Evolutionary conservation across 148 eudicot species (phyloP), one percentile per base, ranked within the genome.

Genomic region (Cornus florida): DNA sequence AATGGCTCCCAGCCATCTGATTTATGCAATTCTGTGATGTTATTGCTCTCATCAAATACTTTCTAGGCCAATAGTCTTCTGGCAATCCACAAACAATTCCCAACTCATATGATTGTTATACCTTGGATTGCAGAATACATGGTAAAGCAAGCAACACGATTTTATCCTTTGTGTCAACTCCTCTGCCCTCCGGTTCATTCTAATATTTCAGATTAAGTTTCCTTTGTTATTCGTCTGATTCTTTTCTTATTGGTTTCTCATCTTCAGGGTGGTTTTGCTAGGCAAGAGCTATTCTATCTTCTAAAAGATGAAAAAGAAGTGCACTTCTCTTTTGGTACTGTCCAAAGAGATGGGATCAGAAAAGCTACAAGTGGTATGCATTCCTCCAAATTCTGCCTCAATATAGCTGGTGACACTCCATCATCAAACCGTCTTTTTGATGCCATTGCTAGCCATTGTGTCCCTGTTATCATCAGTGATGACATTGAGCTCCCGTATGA

Each of bases 321-420:
- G 60, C 98, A 96, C 82, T 96, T 96, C 75, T 71, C 93, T 24
- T 93, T 93, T 46, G 99, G 99, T 66, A 93, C 89, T 75, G 81
- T 91, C 79, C 91, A 88, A 70, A 90, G 83, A 69, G 91, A 86
- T 41, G 99, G 99, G 14, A 79, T 93, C 66, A 86, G 38, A 12
- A 86, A 84, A 59, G 96, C 99, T 5, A 84, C 90, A 67, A 67
- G 83, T 39, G 99, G 99, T 24, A 96, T 96, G 99, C 98, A 85
- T 70, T 74, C 93, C 69, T 93, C 99, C 39, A 96, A 93, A 80
- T 96, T 91, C 78, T 96, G 99, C 86, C 97, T 96, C 84, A 92
- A 93, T 86, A 92, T 96, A 85, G 99, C 99, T 0, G 99, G 99
- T 6, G 99, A 93, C 82, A 96, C 99, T 31, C 99, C 99, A 6